phyloP scores from a whole-genome alignment of 768 basidiomycete species.

The Glaciozyma antarctica region DNA sequence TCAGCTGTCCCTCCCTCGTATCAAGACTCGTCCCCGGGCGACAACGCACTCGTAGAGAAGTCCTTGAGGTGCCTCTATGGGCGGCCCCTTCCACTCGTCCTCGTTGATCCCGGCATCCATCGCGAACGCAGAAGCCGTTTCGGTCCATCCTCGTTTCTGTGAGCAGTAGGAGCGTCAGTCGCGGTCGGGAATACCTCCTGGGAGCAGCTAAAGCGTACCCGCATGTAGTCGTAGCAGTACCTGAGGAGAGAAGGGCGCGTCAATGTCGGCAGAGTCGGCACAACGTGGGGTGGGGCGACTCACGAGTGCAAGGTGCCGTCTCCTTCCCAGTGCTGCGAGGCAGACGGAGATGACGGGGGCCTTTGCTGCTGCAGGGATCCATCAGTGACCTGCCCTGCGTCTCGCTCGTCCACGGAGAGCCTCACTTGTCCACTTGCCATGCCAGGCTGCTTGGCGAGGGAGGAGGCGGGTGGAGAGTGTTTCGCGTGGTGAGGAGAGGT shows the following conservation, averaged over 20 bases:
- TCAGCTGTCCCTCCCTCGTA: neutral
- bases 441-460: too few species aligned
- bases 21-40: neutral
- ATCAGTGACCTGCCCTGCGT: too few species aligned
- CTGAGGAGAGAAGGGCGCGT: neutral
- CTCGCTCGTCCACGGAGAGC: too few species aligned
- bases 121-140: conserved; percentile 22
- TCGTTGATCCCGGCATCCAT: conserved; percentile 28
- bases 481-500: too few species aligned
- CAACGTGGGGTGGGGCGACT: neutral
- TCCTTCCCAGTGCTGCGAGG: conserved; percentile 20
- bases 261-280: neutral
- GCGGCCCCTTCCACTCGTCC: conserved; percentile 24
- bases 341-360: too few species aligned
- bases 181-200: neutral
- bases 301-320: conserved; percentile 29
- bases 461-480: too few species aligned
- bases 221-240: conserved; percentile 33
- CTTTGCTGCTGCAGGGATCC: too few species aligned
- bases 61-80: conserved; percentile 32
- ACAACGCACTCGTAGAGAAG: conserved; percentile 31
- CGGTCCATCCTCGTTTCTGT: conserved; percentile 31
- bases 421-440: too few species aligned
- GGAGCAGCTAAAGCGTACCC: neutral
- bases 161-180: neutral